A percentile compares a stretch with the other conserved stretches of the same genome.
These are phyloP conservation scores for Wallacemonas sp. DNA, from an alignment of 208 protist genomes.

Conservation along the genomic window DNA sequence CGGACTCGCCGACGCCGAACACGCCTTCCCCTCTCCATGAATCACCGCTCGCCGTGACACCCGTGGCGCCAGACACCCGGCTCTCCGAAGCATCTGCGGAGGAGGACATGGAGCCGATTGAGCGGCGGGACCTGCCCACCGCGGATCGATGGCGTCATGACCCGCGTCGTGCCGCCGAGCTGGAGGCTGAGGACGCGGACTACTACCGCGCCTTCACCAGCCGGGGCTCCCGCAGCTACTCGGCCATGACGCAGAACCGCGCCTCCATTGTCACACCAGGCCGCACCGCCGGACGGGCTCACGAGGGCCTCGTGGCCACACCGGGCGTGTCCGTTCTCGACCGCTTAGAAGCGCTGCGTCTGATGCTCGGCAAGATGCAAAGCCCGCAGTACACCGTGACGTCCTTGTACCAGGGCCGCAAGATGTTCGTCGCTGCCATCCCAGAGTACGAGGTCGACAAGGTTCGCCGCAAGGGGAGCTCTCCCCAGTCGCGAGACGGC, in stretches of 20 bases:
- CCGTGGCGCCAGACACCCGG: no score
- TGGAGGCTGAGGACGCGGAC: slow-evolving; percentile 61
- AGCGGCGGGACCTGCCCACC: background rate
- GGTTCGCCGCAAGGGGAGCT: slow-evolving; percentile 33
- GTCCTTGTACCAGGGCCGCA: slow-evolving; percentile 61
- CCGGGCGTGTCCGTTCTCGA: slow-evolving; percentile 28
- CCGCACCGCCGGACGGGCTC: background rate
- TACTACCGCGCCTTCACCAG: slow-evolving; percentile 82
- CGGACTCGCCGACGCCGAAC: background rate
- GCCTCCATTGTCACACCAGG: background rate
- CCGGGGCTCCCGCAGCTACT: slow-evolving; percentile 19
- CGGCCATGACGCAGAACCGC: slow-evolving; percentile 4
- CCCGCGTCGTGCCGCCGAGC: background rate
- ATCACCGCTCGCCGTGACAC: no score
- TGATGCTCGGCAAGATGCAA: slow-evolving; percentile 79
- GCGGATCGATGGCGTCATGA: slow-evolving; percentile 9
- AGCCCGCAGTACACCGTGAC: slow-evolving; percentile 86
- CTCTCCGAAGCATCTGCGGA: background rate
- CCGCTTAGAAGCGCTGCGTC: slow-evolving; percentile 43
- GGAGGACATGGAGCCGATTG: background rate
- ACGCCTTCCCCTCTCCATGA: background rate
- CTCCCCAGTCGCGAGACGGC: no score
- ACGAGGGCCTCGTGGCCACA: slow-evolving; percentile 12
- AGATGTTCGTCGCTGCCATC: slow-evolving; percentile 73
- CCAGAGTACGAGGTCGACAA: slow-evolving; percentile 81